Evolutionary conservation across 192 early-diverging fungal genomes (phyloP), one percentile per base, ranked within the genome.

Genomic region (Entomortierella beljakovae): DNA sequence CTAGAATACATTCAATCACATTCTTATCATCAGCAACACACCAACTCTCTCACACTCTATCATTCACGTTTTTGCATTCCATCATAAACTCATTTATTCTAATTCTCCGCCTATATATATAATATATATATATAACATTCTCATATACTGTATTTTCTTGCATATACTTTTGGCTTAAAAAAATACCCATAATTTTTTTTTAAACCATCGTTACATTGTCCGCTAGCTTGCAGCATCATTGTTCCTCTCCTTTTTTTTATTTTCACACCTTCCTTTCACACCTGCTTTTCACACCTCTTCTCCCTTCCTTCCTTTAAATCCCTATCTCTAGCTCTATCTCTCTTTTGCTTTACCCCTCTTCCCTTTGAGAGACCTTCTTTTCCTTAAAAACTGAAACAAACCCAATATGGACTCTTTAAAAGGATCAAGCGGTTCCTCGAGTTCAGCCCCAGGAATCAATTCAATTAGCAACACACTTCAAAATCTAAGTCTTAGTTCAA

Each of bases 401-500:
- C 13, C 13, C 37, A 9, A 40, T 40, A 70, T 70, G 68, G 68
- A 70, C 9, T 48, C 58, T 49, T 53, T 22, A 50, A 28, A 35
- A 61, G 57, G 56, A 58, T 26, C 40, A 52, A 35, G 48, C 35
- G 33, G 49, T 8, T 52, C 16, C 48, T 35, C 63, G 18, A 8
- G 42, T 28, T 43, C 29, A 58, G 15, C 57, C 32, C 43, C 60
- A 16, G 43, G 60, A 20, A 29, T 54, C 49, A 37, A 22, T 40
- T 60, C 67, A 0, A 43, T 58, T 11, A 57, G 9, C 54, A 34
- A 34, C 35, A 37, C 57, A 32, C 31, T 40, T 23, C 28, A 31
- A 9, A 37, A n/a, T 40, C 53, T 56, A 51, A 35, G 25, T 37
- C 29, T 63, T 22, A n/a, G n/a, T n/a, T n/a, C n/a, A n/a, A 64